phyloP scores from a whole-genome alignment of 73 alveolate genomes.

The Breviolum minutum region DNA sequence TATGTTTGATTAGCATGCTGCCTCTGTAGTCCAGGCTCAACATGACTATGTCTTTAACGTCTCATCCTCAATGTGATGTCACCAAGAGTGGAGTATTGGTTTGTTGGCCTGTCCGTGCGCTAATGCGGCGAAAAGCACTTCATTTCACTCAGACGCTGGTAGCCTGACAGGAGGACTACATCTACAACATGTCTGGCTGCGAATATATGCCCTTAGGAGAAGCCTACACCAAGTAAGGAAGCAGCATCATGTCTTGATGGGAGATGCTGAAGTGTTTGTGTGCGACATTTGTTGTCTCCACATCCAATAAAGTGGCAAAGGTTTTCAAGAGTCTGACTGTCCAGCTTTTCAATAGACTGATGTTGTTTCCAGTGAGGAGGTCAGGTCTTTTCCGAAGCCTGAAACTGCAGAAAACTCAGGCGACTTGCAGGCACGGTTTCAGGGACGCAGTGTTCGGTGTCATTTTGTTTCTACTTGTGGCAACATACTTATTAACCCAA shows the following conservation, averaged over 20 bases:
- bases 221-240: slow-evolving; percentile 16
- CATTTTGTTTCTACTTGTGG: no score
- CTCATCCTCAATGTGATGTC: neutral
- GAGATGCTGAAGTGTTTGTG: neutral
- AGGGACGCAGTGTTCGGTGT: no score
- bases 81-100: neutral
- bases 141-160: neutral
- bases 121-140: no score
- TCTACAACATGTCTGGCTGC: slow-evolving; percentile 38
- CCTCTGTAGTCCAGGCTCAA: neutral
- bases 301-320: no score
- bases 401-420: slow-evolving; percentile 7
- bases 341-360: no score
- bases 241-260: neutral
- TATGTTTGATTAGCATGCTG: no score
- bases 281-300: no score
- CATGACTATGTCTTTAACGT: neutral
- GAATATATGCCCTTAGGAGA: neutral
- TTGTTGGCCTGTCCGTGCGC: no score
- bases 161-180: neutral
- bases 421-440: no score
- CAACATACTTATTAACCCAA: no score
- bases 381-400: neutral
- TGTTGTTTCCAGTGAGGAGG: neutral
- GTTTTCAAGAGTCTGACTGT: no score